phyloP scores from a whole-genome alignment of 2,329 filamentous ascomycete genomes.

The Botrytis galanthina region DNA sequence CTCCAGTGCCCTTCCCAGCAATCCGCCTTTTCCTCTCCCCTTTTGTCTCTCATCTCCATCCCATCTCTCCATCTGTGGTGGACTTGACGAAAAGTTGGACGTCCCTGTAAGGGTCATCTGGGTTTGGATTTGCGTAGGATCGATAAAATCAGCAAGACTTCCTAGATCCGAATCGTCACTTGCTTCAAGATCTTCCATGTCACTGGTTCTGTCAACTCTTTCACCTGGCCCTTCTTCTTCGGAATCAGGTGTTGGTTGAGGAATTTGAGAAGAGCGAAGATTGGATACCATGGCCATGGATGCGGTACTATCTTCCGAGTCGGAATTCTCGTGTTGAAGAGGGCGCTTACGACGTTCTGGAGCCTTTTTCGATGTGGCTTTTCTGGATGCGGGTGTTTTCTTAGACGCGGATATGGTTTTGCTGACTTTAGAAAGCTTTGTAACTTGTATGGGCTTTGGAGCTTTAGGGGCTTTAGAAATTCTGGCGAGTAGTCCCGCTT shows the following conservation, averaged over 20 bases:
- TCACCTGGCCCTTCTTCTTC: slow-evolving; percentile 21
- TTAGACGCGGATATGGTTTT: background rate
- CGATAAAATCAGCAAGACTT: slow-evolving; percentile 17
- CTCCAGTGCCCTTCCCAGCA: slow-evolving; percentile 1
- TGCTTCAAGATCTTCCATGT: slow-evolving; percentile 19
- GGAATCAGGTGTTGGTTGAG: slow-evolving; percentile 14
- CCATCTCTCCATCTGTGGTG: slow-evolving; percentile 2
- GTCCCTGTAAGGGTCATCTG: background rate
- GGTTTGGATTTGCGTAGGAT: slow-evolving; percentile 15
- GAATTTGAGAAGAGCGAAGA: slow-evolving; percentile 17
- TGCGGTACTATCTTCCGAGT: slow-evolving; percentile 9
- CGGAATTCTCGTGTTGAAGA: background rate
- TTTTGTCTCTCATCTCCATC: background rate
- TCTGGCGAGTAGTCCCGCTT: slow-evolving; percentile 3
- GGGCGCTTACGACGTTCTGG: background rate
- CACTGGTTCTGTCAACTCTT: slow-evolving; percentile 17
- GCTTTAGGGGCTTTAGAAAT: background rate
- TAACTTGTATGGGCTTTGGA: background rate
- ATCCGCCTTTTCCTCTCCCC: background rate
- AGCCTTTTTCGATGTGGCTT: background rate
- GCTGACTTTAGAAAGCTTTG: background rate
- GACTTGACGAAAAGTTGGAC: slow-evolving; percentile 4
- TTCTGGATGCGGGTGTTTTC: background rate
- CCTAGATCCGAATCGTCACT: slow-evolving; percentile 17
- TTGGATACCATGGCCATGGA: slow-evolving; percentile 16